Evolutionary conservation across 805 yeast genomes (phyloP), one percentile per base, ranked within the genome.

Genomic region (Brettanomyces bruxellensis): DNA sequence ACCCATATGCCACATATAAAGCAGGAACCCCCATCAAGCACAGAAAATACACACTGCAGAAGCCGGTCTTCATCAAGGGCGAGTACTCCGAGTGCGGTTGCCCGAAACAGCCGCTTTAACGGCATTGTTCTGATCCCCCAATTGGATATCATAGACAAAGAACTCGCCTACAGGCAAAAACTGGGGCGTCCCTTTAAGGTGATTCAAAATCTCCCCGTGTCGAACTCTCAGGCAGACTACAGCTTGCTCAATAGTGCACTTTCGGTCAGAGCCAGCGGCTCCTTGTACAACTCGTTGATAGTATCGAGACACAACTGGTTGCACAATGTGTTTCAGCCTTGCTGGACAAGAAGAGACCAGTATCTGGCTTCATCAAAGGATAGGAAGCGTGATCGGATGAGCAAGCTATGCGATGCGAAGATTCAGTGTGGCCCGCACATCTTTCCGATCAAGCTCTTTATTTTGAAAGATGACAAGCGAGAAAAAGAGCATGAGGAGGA

Each of bases 351-450:
- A 47, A 59, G 65, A 46, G 70, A 66, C 28, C 79, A 48, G 63
- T 80, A 46, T 74, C 81, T 51, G 71, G 46, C 77, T 68, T 60
- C 71, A 60, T 60, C 65, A 46, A 60, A 70, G 49, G 72, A 70
- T 47, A 63, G 66, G 38, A 73, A 66, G 55, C 64, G 95, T 55
- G 97, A 91, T 52, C 81, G 81, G 47, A 89, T 90, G 96, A 83
- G 88, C 49, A 89, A 88, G 59, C 67, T 93, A 47, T 79, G 91
- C 54, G 96, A 90, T 54, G 79, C 90, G 49, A 66, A 69, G 1
- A 64, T 89, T 65, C 69, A 71, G 9, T 71, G 84, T 23, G 98
- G 97, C 0, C 96, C 96, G 0, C 99, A 91, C 64, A 64, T 69
- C 0, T 87, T 87, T 64, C 87, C 81, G 37, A 73, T 84, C 2